These are phyloP conservation scores for Bisporella sp. DNA, from an alignment of 2,329 filamentous ascomycete genomes.

Conservation along the genomic window DNA sequence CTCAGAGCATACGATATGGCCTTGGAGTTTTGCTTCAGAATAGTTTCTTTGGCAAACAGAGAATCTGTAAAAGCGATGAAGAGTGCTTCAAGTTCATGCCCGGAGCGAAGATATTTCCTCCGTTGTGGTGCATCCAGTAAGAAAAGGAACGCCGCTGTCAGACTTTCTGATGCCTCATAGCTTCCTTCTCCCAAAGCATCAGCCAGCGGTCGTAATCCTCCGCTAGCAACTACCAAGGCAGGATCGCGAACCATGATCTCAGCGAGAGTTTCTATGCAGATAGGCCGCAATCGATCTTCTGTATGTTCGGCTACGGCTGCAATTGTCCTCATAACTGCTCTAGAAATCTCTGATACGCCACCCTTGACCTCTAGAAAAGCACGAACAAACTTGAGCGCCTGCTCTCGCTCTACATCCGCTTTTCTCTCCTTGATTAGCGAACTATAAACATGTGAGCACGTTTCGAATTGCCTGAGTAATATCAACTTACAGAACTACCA, in stretches of 20 bases:
- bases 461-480: not conserved
- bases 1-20: slow-evolving; percentile 89
- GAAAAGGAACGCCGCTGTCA: slow-evolving; percentile 83
- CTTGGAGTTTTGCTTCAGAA: slow-evolving; percentile 79
- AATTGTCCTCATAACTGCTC: slow-evolving; percentile 80
- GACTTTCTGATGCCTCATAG: slow-evolving; percentile 86
- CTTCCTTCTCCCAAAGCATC: slow-evolving; percentile 85
- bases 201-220: slow-evolving; percentile 80
- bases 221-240: slow-evolving; percentile 70
- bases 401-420: slow-evolving; percentile 93
- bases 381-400: slow-evolving; percentile 92
- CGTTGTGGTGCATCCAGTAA: slow-evolving; percentile 78
- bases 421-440: slow-evolving; percentile 95
- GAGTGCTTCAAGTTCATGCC: slow-evolving; percentile 80
- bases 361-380: slow-evolving; percentile 95
- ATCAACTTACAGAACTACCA: slow-evolving; percentile 63
- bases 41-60: slow-evolving; percentile 47
- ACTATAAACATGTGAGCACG: slow-evolving; percentile 28
- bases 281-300: slow-evolving; percentile 69
- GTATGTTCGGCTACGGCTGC: slow-evolving; percentile 79
- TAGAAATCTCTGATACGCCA: slow-evolving; percentile 79
- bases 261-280: slow-evolving; percentile 86
- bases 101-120: slow-evolving; percentile 75
- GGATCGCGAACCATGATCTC: slow-evolving; percentile 89
- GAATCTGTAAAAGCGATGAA: slow-evolving; percentile 94